Evolutionary conservation across 495 filamentous ascomycete genomes (phyloP), one percentile per base, ranked within the genome.

Genomic region (Amorphotheca resinae): DNA sequence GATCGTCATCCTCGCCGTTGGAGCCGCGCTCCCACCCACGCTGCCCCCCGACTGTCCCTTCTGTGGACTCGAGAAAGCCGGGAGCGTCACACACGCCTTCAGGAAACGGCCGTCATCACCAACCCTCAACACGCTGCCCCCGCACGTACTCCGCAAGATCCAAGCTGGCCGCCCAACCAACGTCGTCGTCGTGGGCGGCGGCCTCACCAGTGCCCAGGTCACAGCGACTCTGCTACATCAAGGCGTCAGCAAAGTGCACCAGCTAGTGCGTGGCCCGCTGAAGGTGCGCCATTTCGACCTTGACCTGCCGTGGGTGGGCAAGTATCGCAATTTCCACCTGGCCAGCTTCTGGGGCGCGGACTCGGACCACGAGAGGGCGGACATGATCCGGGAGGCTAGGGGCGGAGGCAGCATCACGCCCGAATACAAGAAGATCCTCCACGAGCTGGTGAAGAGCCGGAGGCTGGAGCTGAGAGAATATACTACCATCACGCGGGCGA

Each of bases 211-310:
- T 0, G 75, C 74, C 2, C 77, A 79, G 55, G 61, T 79, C 34
- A 63, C 69, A 1, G 72, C 76, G 49, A 63, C 78, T 47, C 70
- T 70, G 1, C 57, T 77, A 28, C 54, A 62, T 11, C 66, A 61
- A 46, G 70, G 70, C 0, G 72, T 75, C 2, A 65, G 56, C 9
- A 70, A 67, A 48, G 67, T 78, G 28, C 71, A 67, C 65, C 66
- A 77, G 25, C 41, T 79, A 17, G 69, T 79, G 69, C 60, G 76
- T 9, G 71, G 74, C 15, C 63, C 63, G 22, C 43, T 76, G 15
- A 76, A 76, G 50, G 68, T 79, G 30, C 79, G 79, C 50, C 72
- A 73, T 44, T 80, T 82, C 47, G 76, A 82, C 49, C 61, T 79
- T 46, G 67, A 67, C 43, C 61, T 82, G 11, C 63, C 62, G 22